Evolutionary conservation across 768 basidiomycete genomes (phyloP), one percentile per base, ranked within the genome.

Genomic region (Dentipellis sp.): DNA sequence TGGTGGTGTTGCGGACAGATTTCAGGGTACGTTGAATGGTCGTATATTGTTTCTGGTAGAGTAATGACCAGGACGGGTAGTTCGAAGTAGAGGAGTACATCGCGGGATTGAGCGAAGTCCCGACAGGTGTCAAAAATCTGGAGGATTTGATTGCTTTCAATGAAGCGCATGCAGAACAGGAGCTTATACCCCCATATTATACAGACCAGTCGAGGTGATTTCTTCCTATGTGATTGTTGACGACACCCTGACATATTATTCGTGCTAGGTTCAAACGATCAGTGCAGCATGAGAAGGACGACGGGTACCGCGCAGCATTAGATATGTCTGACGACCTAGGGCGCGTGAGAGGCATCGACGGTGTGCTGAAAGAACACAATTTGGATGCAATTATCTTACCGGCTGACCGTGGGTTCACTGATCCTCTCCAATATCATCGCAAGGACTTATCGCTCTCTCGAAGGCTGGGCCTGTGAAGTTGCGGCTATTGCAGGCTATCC

Each of bases 81-180:
- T 29, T 48, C 4, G 51, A 49, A 56, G 57, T 86, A 19, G 73
- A 78, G 55, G 67, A 67, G 22, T 85, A 79, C 55, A 75, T 77
- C 22, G 59, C 74, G 21, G 69, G 62, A 1, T 69, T 86, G 12
- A 58, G 77, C 10, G 64, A 76, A 40, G 80, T 81, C 40, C 84
- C 84, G 0, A 74, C 80, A 1, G 80, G 80, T 4, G 78, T 84
- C 21, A 72, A 74, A 36, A 77, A 64, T 36, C 73, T 86, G 1
- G 79, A 76, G 2, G 80, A 83, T 56, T 59, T 86, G 55, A 84
- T 86, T 42, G 66, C 65, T 17, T 85, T 84, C 66, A 75, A 86
- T 60, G 68, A 74, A 22, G 73, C 72, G 10, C 72, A 86, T 57
- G 72, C 77, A 9, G 67, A 71, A 4, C 70, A 79, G 29, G 84